These are phyloP conservation scores for Gossypium trilobum DNA, from an alignment of 441 rosid genomes.

Conservation along the genomic window DNA sequence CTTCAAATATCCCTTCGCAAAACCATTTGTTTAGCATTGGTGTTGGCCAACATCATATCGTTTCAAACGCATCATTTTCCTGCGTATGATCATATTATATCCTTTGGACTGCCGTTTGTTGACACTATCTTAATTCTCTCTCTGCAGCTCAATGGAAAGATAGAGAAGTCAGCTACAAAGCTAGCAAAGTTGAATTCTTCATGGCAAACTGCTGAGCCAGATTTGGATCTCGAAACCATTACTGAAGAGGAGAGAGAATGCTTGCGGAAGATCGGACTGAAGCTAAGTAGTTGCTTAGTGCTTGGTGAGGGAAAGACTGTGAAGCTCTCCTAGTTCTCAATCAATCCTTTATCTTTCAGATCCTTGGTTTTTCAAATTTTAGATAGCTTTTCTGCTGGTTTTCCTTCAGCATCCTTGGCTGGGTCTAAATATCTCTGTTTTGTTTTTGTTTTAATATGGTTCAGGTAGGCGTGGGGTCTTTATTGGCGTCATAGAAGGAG, in stretches of 20 bases:
- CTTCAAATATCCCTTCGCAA: too few relatives aligned
- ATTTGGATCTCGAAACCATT: constrained; percentile 51
- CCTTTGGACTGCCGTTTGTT: constrained; percentile 7
- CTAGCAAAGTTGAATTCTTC: constrained; percentile 45
- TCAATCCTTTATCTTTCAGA: background rate
- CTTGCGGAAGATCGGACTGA: constrained; percentile 59
- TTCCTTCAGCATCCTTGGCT: background rate
- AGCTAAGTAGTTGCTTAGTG: constrained; percentile 47
- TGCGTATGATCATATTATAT: background rate
- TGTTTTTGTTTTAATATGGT: constrained; percentile 16
- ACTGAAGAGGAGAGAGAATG: constrained; percentile 72
- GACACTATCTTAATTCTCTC: constrained; percentile 10
- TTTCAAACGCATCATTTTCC: background rate
- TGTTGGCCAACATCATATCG: too few relatives aligned
- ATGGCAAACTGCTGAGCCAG: constrained; percentile 37
- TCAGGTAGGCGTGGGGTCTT: constrained; percentile 78
- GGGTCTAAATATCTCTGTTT: background rate
- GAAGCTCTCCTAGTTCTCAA: background rate
- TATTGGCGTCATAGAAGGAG: constrained; percentile 72
- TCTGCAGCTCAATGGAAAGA: constrained; percentile 58
- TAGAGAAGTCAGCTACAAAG: constrained; percentile 41
- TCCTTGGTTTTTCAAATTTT: background rate
- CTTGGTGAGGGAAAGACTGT: constrained; percentile 42
- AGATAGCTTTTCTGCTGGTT: background rate
- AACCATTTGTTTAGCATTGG: too few relatives aligned